A percentile compares a stretch with the other conserved stretches of the same genome.
Evolutionary conservation across 768 basidiomycete species (phyloP).

Genomic region (Suillus brevipes): DNA sequence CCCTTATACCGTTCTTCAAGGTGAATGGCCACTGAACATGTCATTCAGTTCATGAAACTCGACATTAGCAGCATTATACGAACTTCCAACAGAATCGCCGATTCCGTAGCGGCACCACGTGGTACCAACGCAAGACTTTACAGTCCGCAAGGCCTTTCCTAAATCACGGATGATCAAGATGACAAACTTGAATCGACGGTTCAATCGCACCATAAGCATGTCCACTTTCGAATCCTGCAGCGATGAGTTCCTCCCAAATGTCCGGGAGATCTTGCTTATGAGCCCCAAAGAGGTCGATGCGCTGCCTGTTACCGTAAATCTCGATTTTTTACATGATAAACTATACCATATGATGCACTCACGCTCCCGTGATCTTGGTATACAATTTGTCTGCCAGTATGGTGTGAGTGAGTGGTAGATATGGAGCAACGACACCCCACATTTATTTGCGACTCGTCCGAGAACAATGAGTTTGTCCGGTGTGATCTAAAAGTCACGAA

Average conservation of each 20-base stretch:
- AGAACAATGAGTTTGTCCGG: conserved; percentile 66
- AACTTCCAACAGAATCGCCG: conserved; percentile 68
- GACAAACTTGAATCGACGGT: background rate
- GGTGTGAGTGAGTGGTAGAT: background rate
- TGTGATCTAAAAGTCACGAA: conserved; percentile 38
- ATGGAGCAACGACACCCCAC: conserved; percentile 23
- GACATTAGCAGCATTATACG: conserved; percentile 14
- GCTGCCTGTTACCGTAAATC: conserved; percentile 42
- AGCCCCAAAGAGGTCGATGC: conserved; percentile 73
- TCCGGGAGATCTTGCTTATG: conserved; percentile 66
- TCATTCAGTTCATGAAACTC: background rate
- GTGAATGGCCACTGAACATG: conserved; percentile 52
- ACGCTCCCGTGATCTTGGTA: conserved; percentile 56
- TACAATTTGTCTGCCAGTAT: conserved; percentile 48
- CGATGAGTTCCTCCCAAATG: conserved; percentile 64
- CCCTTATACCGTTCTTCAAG: conserved; percentile 75
- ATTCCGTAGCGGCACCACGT: conserved; percentile 72
- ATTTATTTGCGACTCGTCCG: conserved; percentile 67
- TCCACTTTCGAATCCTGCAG: conserved; percentile 73
- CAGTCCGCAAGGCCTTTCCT: conserved; percentile 61
- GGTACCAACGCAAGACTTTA: conserved; percentile 78
- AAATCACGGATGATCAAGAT: background rate
- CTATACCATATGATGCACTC: background rate
- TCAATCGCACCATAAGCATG: conserved; percentile 64
- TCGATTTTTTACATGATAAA: background rate